Evolutionary conservation across 1,284 basidiomycete species (phyloP).

Genomic region (Waitea zeae): DNA sequence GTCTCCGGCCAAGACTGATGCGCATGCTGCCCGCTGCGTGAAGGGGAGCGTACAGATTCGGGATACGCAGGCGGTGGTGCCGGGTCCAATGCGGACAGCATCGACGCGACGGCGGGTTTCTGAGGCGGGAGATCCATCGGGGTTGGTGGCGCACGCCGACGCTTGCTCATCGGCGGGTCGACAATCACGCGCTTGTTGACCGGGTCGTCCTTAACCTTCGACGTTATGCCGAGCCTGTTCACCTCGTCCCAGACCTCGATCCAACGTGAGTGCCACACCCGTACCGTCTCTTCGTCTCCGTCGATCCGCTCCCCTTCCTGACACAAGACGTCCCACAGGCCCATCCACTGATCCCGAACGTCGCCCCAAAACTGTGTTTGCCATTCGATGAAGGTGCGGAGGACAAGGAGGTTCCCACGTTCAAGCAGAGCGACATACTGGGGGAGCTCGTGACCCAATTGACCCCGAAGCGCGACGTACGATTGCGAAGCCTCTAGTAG

Average conservation of each 20-base stretch:
- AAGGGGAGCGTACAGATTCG: no score
- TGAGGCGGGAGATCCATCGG: not conserved
- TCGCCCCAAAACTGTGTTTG: conserved; percentile 43
- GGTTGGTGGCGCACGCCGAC: no score
- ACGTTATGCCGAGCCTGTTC: conserved; percentile 21
- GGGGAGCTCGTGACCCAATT: conserved; percentile 53
- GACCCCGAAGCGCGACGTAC: conserved; percentile 55
- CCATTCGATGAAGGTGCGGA: conserved; percentile 30
- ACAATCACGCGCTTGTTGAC: not conserved
- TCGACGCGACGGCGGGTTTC: not conserved
- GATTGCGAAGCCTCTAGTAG: conserved; percentile 44
- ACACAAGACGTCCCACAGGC: conserved; percentile 62
- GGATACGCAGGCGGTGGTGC: no score
- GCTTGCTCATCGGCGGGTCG: not conserved
- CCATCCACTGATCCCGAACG: conserved; percentile 44
- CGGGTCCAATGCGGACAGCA: not conserved
- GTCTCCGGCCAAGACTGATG: no score
- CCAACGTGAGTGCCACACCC: conserved; percentile 51
- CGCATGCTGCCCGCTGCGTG: no score
- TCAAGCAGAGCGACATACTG: conserved; percentile 38
- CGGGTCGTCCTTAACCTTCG: not conserved
- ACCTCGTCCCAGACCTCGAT: conserved; percentile 37
- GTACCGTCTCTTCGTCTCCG: conserved; percentile 44
- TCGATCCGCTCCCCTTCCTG: conserved; percentile 58
- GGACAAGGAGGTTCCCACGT: conserved; percentile 30